These are phyloP conservation scores for Alternaria postmessia DNA, from an alignment of 2,329 filamentous ascomycete species.

Conservation along the genomic window DNA sequence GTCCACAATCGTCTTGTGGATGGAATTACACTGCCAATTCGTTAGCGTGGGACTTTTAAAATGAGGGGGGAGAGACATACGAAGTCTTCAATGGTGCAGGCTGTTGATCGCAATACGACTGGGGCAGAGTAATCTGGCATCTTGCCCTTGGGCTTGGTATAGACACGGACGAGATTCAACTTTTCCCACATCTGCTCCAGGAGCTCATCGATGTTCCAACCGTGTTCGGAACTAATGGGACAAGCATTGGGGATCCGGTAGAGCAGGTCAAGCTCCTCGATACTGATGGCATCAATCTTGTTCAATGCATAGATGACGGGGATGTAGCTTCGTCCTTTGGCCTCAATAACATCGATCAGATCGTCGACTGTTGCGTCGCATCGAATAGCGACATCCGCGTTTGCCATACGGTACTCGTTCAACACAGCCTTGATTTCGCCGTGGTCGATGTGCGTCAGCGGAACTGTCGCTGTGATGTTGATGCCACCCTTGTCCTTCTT, in stretches of 20 bases:
- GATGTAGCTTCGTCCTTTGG: conserved; percentile 93
- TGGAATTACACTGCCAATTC: conserved; percentile 81
- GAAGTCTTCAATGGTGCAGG: conserved; percentile 95
- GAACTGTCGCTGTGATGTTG: conserved; percentile 93
- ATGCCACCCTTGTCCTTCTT: conserved; percentile 99
- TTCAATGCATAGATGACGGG: conserved; percentile 99
- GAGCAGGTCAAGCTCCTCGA: conserved; percentile 94
- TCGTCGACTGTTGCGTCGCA: conserved; percentile 98
- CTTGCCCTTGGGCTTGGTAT: conserved; percentile 97
- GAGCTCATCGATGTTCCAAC: conserved; percentile 97
- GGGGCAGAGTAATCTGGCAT: conserved; percentile 91
- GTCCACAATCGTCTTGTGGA: conserved; percentile 94
- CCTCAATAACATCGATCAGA: conserved; percentile 93
- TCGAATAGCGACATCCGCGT: conserved; percentile 95
- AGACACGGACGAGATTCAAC: conserved; percentile 87
- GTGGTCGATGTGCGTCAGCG: conserved; percentile 88
- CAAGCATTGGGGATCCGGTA: conserved; percentile 97
- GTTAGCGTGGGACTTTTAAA: conserved; percentile 47
- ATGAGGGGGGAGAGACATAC: conserved; percentile 65
- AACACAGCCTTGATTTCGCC: conserved; percentile 99
- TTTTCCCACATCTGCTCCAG: conserved; percentile 99
- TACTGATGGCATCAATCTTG: conserved; percentile 98
- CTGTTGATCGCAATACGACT: conserved; percentile 83
- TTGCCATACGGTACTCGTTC: conserved; percentile 95
- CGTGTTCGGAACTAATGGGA: conserved; percentile 92